Evolutionary conservation across 768 basidiomycete genomes (phyloP).

Genomic region (Suillus brevipes): DNA sequence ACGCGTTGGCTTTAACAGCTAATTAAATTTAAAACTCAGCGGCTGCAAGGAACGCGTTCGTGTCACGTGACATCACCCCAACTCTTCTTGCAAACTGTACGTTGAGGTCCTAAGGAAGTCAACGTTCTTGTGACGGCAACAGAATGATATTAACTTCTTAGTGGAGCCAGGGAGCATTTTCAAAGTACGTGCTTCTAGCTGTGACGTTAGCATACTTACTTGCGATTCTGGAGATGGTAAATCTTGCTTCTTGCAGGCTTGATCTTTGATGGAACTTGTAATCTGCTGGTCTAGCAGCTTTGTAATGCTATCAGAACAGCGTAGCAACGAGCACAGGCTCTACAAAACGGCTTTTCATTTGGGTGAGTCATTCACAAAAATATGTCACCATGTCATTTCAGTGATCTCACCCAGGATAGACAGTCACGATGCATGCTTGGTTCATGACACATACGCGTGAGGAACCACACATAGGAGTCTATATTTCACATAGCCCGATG

Average conservation of each 20-base stretch:
- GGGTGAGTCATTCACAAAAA: neutral
- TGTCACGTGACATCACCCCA: neutral
- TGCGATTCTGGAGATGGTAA: neutral
- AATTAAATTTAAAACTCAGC: constrained; percentile 2
- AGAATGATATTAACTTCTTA: neutral
- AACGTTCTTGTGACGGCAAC: neutral
- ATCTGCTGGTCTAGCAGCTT: neutral
- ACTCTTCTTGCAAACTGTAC: neutral
- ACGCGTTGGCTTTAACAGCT: neutral
- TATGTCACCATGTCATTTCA: neutral
- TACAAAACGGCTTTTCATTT: neutral
- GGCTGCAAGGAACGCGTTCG: neutral
- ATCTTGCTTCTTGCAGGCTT: neutral
- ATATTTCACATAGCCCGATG: neutral
- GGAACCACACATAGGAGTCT: neutral
- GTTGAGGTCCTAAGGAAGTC: neutral
- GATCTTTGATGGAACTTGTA: neutral
- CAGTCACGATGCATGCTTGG: no score
- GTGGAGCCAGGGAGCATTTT: neutral
- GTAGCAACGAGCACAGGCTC: neutral
- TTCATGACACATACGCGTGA: neutral
- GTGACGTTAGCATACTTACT: neutral
- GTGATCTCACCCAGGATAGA: neutral
- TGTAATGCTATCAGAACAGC: neutral
- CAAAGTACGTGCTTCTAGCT: no score